Percentiles rank a stretch among this genome's conserved stretches.
These are phyloP conservation scores for Amaranthus tricolor DNA, from an alignment of 179 eudicot species.

Conservation along the genomic window DNA sequence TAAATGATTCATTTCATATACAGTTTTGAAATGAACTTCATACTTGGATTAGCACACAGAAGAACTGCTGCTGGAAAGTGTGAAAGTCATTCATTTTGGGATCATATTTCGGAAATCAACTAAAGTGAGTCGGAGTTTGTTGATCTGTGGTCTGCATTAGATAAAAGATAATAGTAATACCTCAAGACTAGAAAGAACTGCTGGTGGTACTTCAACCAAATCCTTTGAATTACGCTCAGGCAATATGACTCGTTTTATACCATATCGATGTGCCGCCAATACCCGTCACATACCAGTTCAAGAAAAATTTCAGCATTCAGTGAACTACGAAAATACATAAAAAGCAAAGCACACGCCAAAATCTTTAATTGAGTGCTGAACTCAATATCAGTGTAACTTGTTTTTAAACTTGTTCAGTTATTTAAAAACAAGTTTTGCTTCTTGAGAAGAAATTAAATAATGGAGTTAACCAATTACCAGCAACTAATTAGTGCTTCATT, in stretches of 20 bases:
- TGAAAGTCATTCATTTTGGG: too few species aligned
- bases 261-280: slow-evolving; percentile 96
- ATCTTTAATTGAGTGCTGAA: not conserved
- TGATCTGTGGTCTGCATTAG: not conserved
- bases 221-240: slow-evolving; percentile 91
- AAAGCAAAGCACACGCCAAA: not conserved
- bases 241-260: slow-evolving; percentile 87
- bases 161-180: slow-evolving; percentile 37
- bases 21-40: too few species aligned
- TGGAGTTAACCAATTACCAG: too few species aligned
- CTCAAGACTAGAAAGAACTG: slow-evolving; percentile 81
- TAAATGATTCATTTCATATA: not conserved
- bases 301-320: slow-evolving; percentile 10
- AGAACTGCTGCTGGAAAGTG: too few species aligned
- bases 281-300: slow-evolving; percentile 43
- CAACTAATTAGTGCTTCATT: too few species aligned
- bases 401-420: too few species aligned
- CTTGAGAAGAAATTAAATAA: too few species aligned
- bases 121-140: too few species aligned
- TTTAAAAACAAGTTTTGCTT: too few species aligned
- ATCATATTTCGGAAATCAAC: too few species aligned
- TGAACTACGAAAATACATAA: not conserved
- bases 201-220: slow-evolving; percentile 85
- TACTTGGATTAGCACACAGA: too few species aligned
- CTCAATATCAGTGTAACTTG: not conserved